Percentiles rank a stretch among this genome's conserved stretches.
phyloP scores from a whole-genome alignment of 83 land plant species.

The Diphasiastrum complanatum region DNA sequence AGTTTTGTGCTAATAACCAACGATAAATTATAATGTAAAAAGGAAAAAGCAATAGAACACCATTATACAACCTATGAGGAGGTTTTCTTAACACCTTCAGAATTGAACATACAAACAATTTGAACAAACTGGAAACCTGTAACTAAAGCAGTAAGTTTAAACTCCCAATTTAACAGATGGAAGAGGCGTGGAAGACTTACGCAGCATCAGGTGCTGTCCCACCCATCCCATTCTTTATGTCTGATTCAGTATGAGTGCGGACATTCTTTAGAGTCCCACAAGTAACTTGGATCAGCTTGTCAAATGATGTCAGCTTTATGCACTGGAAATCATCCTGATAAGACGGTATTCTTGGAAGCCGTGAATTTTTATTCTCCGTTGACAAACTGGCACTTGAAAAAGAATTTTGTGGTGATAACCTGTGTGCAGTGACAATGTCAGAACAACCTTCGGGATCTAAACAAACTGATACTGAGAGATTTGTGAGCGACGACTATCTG shows the following conservation, averaged over 20 bases:
- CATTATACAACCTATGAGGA: neutral
- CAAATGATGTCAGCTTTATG: conserved; percentile 30
- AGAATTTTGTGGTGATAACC: neutral
- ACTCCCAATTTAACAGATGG: too few species aligned
- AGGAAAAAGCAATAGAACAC: neutral
- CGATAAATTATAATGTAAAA: neutral
- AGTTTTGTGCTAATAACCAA: too few species aligned
- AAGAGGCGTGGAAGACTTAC: too few species aligned
- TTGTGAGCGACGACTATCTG: too few species aligned
- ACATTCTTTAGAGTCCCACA: conserved; percentile 24
- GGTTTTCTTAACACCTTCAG: too few species aligned
- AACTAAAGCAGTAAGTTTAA: too few species aligned
- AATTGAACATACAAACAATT: too few species aligned
- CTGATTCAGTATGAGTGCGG: conserved; percentile 16
- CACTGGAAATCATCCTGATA: conserved; percentile 16
- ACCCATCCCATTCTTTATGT: conserved; percentile 15
- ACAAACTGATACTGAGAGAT: too few species aligned
- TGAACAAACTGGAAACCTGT: too few species aligned
- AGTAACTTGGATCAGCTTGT: conserved; percentile 26
- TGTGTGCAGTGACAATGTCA: neutral
- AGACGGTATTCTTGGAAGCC: conserved; percentile 13
- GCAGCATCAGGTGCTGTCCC: conserved; percentile 35
- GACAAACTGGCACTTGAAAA: neutral
- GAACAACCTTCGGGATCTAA: too few species aligned
- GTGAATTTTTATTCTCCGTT: neutral